Evolutionary conservation across 805 yeast genomes (phyloP), one percentile per base, ranked within the genome.

Genomic region (Cyberlindnera subsufficiens): DNA sequence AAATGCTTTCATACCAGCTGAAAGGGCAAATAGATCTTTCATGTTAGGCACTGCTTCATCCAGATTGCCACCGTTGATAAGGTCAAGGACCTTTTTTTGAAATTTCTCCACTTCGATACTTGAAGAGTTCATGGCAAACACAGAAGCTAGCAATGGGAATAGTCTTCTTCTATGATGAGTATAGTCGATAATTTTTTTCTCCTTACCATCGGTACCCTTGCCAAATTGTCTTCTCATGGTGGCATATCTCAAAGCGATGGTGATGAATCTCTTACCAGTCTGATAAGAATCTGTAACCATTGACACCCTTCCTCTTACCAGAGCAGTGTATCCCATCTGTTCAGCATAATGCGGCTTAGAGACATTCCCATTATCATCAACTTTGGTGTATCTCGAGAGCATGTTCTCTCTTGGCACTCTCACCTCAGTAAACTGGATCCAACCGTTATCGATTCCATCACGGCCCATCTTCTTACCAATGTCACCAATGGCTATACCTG

Each of bases 401-500:
- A 89, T 80, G 64, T 44, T 44, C 42, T 42, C 51, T 49, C 90
- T 77, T 44, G 97, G 97, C 50, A 89, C 84, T 43, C 82, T 74
- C 37, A 87, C 96, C 52, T 82, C 72, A 43, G 85, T 72, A 66
- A 86, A 89, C 66, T 89, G 96, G 56, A 90, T 87, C 96, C 96
- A 89, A 42, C 97, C 97, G 62, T 89, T 89, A 62, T 89, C 97
- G 52, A 89, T 86, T 44, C 96, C 96, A 58, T 89, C 93, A 56
- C 96, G 75, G 42, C 97, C 97, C 96, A 90, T 88, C 68, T 89
- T 89, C 49, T 86, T 78, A 44, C 97, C 97, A 59, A 89, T 87
- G 61, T 89, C 97, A 49, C 97, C 97, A 51, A 88, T 72, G 30
- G 86, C 66, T 44, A 89, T 69, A 42, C 96, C 96, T 3, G 95